phyloP scores from a whole-genome alignment of 225 moss, liverwort and hornwort species.

The Sphagnum tenellum region DNA sequence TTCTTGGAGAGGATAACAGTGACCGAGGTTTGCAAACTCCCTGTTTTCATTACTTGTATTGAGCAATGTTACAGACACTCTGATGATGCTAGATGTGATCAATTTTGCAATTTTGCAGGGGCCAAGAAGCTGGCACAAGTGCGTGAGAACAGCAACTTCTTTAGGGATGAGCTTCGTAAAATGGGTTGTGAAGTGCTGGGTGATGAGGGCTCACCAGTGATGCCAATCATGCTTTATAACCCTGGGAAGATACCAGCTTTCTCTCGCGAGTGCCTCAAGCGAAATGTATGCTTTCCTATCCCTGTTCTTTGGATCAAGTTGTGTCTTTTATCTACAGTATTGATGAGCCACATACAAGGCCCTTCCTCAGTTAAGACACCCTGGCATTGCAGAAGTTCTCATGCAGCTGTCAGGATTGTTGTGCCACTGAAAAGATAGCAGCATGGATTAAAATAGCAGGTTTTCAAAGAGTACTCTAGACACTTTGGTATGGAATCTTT shows the following conservation, averaged over 20 bases:
- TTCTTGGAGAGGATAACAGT: slow-evolving; percentile 75
- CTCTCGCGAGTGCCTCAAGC: slow-evolving; percentile 87
- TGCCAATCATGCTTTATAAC: slow-evolving; percentile 97
- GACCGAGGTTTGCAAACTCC: slow-evolving; percentile 51
- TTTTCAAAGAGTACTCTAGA: too few relatives aligned
- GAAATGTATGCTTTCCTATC: slow-evolving; percentile 53
- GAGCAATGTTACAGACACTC: too few relatives aligned
- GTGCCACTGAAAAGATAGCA: too few relatives aligned
- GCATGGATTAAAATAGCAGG: too few relatives aligned
- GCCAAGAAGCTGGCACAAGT: slow-evolving; percentile 74
- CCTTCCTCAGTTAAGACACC: too few relatives aligned
- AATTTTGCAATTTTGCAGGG: slow-evolving; percentile 24
- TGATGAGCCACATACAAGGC: too few relatives aligned
- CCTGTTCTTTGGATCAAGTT: not conserved
- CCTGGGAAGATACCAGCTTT: slow-evolving; percentile 98
- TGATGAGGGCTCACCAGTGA: slow-evolving; percentile 87
- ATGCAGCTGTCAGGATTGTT: too few relatives aligned
- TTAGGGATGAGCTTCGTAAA: slow-evolving; percentile 71
- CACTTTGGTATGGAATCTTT: too few relatives aligned
- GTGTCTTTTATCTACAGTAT: too few relatives aligned
- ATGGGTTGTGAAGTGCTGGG: slow-evolving; percentile 93
- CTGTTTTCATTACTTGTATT: not conserved
- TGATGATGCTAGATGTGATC: too few relatives aligned
- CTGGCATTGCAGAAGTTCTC: too few relatives aligned
- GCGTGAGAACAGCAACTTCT: slow-evolving; percentile 86